Evolutionary conservation across 169 alveolate genomes (phyloP), one percentile per base, ranked within the genome.

Genomic region (Plasmodium adleri): DNA sequence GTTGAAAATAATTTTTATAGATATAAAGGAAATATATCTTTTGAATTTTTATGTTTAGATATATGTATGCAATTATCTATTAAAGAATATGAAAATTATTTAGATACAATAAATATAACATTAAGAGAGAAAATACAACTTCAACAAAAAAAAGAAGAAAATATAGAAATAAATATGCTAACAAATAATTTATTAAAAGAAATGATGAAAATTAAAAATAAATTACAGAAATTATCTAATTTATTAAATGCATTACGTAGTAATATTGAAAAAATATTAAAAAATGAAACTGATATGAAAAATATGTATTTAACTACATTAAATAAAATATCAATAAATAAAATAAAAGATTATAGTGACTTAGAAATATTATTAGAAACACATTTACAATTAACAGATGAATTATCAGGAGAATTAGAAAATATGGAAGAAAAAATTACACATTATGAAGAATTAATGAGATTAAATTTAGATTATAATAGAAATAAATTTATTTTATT

Each of bases 391-490:
- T 63, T 76, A 59, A 76, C 89, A 43, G 89, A 76, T 39, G 89
- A 76, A 68, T 24, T 76, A 58, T 76, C 64, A 28, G 67, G 75
- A 9, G 71, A 76, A 22, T 45, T 76, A 76, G 89, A 76, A 63
- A 76, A 76, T 50, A 47, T 76, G n/a, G 89, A 76, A 45, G 78
- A 76, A 58, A 76, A 76, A 50, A 76, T 76, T 28, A 76, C 89
- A 28, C 89, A 76, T 22, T 76, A 76, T 76, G 89, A 76, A 76
- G 89, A 76, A 64, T 68, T 76, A 54, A 64, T 76, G 89, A 5
- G 89, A 32, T 50, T 76, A 13, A 76, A 76, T 50, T 50, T 76
- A 12, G 89, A 76, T 76, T 76, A 76, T 70, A 76, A 76, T 76
- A 32, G 89, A 50, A 76, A 76, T 20, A 76, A 76, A 76, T 76